Percentiles rank a stretch among this genome's conserved stretches.
Evolutionary conservation across 805 yeast genomes (phyloP).

Genomic region (Candida boleticola): DNA sequence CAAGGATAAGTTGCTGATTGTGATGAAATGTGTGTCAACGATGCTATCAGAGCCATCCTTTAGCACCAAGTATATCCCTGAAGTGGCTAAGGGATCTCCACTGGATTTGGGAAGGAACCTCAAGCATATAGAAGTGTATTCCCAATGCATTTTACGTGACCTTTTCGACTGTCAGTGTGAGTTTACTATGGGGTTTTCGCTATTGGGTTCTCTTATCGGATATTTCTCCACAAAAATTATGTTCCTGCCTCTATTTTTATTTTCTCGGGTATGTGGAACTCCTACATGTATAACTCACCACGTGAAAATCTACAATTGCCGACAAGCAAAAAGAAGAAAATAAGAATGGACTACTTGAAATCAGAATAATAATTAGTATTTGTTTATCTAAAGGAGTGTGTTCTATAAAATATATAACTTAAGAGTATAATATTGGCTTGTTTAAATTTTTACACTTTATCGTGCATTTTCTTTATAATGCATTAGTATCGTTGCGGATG

Average conservation of each 20-base stretch:
- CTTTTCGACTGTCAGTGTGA: too few species aligned
- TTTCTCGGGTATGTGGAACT: not conserved
- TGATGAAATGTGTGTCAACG: conserved; percentile 11
- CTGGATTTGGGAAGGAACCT: conserved; percentile 14
- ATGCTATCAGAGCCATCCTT: not conserved
- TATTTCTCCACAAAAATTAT: not conserved
- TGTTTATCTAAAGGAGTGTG: not conserved
- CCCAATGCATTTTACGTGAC: conserved; percentile 14
- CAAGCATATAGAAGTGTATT: conserved; percentile 19
- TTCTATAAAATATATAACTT: not conserved
- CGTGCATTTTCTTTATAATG: too few species aligned
- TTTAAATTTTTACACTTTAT: too few species aligned
- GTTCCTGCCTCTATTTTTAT: not conserved
- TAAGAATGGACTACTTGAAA: not conserved
- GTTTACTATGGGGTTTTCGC: too few species aligned
- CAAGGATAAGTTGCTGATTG: conserved; percentile 17
- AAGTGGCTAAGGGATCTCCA: conserved; percentile 15
- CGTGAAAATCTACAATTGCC: too few species aligned
- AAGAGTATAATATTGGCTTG: too few species aligned
- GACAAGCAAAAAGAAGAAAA: not conserved
- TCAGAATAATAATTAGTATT: not conserved
- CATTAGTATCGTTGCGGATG: not conserved
- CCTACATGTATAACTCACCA: too few species aligned
- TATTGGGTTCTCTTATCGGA: not conserved
- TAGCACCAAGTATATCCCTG: conserved; percentile 20